These are phyloP conservation scores for Talaromyces rugulosus DNA, from an alignment of 2,329 filamentous ascomycete species.

Conservation along the genomic window DNA sequence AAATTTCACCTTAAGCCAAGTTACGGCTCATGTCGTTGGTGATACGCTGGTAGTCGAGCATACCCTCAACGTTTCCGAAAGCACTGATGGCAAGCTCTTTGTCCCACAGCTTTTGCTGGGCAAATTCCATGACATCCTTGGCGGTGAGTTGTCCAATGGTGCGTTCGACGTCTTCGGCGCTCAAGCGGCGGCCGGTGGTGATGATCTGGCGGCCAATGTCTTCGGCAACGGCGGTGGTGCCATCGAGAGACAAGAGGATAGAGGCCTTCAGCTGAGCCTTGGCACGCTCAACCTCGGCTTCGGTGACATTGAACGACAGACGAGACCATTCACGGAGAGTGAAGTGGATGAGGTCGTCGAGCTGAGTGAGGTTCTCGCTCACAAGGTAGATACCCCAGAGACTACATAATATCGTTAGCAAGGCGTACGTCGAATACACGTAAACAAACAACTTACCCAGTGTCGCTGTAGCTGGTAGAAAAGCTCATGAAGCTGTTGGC, in stretches of 20 bases:
- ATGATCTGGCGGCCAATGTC: slow-evolving; percentile 98
- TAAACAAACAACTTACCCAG: slow-evolving; percentile 66
- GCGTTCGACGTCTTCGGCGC: slow-evolving; percentile 89
- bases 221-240: slow-evolving; percentile 94
- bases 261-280: slow-evolving; percentile 99
- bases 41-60: slow-evolving; percentile 51
- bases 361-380: slow-evolving; percentile 76
- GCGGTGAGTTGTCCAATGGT: slow-evolving; percentile 83
- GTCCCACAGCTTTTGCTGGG: slow-evolving; percentile 93
- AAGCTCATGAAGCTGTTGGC: slow-evolving; percentile 99
- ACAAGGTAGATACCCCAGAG: slow-evolving; percentile 99
- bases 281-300: slow-evolving; percentile 93
- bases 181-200: slow-evolving; percentile 89
- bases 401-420: slow-evolving; percentile 47
- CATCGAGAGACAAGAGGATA: slow-evolving; percentile 93
- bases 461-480: slow-evolving; percentile 98
- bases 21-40: slow-evolving; percentile 86
- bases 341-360: slow-evolving; percentile 98
- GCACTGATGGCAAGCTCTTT: slow-evolving; percentile 92
- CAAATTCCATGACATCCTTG: slow-evolving; percentile 96
- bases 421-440: background rate
- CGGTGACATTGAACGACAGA: slow-evolving; percentile 79
- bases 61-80: slow-evolving; percentile 85
- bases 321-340: slow-evolving; percentile 97
- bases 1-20: slow-evolving; percentile 29